These are phyloP conservation scores for Russula sp. DNA, from an alignment of 768 basidiomycete genomes.

Conservation along the genomic window DNA sequence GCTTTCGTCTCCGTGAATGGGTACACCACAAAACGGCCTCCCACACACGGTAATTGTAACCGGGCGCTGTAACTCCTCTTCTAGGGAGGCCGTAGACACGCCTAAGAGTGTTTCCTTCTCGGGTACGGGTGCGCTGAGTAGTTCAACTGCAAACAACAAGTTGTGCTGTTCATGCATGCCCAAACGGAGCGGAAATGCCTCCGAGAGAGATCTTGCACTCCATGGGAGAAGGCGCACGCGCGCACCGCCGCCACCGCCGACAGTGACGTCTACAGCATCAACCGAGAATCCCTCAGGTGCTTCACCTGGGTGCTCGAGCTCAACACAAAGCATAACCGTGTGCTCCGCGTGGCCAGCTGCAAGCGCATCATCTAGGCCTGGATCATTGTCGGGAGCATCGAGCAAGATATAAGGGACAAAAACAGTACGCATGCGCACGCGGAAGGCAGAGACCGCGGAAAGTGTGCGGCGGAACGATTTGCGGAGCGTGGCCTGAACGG, in stretches of 20 bases:
- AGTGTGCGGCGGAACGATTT: constrained; percentile 83
- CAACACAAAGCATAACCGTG: constrained; percentile 85
- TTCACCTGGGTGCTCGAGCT: constrained; percentile 79
- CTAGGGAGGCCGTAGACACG: constrained; percentile 13
- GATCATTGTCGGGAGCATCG: constrained; percentile 28
- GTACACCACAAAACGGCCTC: constrained; percentile 45
- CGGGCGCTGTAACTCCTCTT: constrained; percentile 20
- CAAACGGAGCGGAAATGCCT: constrained; percentile 64
- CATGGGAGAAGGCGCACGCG: constrained; percentile 45
- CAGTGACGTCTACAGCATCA: constrained; percentile 65
- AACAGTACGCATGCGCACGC: constrained; percentile 90
- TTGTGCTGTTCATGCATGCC: constrained; percentile 77
- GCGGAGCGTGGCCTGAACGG: constrained; percentile 61
- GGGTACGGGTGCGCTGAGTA: constrained; percentile 60
- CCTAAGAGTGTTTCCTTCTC: constrained; percentile 34
- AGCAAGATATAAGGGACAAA: constrained; percentile 82
- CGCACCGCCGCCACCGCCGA: constrained; percentile 58
- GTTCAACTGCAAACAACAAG: constrained; percentile 83
- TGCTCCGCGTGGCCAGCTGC: constrained; percentile 75
- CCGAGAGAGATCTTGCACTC: constrained; percentile 39
- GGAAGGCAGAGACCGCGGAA: constrained; percentile 73
- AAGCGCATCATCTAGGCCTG: constrained; percentile 39
- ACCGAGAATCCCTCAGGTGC: constrained; percentile 63
- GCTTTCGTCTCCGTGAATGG: constrained; percentile 9
- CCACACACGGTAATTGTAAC: constrained; percentile 67